Percentiles rank a stretch among this genome's conserved stretches.
Evolutionary conservation across 164 flowering plant species (phyloP).

Genomic region (Tetrastigma voinierianum): DNA sequence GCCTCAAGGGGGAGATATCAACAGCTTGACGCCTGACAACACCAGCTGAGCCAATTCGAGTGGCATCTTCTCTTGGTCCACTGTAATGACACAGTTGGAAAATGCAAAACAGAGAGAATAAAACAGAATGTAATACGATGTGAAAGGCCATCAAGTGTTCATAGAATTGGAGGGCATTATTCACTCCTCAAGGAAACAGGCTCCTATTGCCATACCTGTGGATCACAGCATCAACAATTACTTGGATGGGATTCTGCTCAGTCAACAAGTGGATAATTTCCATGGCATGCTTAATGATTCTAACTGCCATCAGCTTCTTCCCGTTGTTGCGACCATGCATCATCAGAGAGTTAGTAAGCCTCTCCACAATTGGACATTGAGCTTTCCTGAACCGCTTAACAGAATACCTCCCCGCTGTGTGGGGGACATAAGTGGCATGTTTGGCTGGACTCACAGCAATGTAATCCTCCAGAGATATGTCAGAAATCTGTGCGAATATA

Average conservation of each 20-base stretch:
- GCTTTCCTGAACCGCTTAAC: slow-evolving; percentile 43
- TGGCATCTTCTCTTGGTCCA: slow-evolving; percentile 58
- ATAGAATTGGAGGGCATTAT: no score
- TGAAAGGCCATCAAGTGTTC: no score
- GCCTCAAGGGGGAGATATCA: slow-evolving; percentile 48
- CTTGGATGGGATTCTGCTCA: slow-evolving; percentile 50
- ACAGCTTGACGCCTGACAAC: slow-evolving; percentile 50
- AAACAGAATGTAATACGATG: not conserved
- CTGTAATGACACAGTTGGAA: slow-evolving; percentile 12
- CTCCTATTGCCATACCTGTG: slow-evolving; percentile 31
- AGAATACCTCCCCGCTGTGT: slow-evolving; percentile 59
- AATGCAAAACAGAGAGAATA: not conserved
- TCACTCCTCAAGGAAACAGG: no score
- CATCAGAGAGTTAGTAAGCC: slow-evolving; percentile 57
- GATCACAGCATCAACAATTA: slow-evolving; percentile 49
- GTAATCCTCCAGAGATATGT: slow-evolving; percentile 37
- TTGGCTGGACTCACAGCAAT: slow-evolving; percentile 27
- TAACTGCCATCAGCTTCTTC: slow-evolving; percentile 42
- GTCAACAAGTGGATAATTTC: slow-evolving; percentile 54
- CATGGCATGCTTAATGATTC: slow-evolving; percentile 45
- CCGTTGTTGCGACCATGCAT: slow-evolving; percentile 60
- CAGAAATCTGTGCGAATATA: slow-evolving; percentile 27
- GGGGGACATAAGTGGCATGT: slow-evolving; percentile 51
- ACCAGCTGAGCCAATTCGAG: slow-evolving; percentile 56
- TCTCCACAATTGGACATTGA: slow-evolving; percentile 47